Percentiles rank a stretch among this genome's conserved stretches.
These are phyloP conservation scores for Phlyctochytrium planicorne DNA, from an alignment of 192 early-diverging fungal species.

Conservation along the genomic window DNA sequence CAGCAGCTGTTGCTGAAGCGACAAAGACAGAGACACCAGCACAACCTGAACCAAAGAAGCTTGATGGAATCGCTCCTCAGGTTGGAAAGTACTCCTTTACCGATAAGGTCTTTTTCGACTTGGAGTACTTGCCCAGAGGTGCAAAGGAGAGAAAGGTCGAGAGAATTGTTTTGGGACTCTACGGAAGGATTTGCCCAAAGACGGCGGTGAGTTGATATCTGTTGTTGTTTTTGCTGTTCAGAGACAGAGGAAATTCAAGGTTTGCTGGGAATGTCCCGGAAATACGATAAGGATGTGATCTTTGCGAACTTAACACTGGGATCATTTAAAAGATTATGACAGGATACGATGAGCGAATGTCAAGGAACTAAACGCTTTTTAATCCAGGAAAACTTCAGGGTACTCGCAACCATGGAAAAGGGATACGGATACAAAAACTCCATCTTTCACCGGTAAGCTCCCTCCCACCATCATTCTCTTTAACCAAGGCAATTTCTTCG, in stretches of 20 bases:
- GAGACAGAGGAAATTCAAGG: too few relatives aligned
- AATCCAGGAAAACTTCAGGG: conserved; percentile 46
- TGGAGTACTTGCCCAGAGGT: conserved; percentile 67
- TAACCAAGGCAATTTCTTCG: too few relatives aligned
- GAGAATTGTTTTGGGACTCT: conserved; percentile 70
- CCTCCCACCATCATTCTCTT: too few relatives aligned
- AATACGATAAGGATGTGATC: too few relatives aligned
- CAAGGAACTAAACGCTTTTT: too few relatives aligned
- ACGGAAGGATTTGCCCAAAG: conserved; percentile 59
- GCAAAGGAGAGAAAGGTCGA: conserved; percentile 41
- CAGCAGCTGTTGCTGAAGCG: background rate
- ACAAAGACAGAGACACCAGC: background rate
- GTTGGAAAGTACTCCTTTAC: conserved; percentile 27
- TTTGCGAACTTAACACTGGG: background rate
- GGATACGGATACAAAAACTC: conserved; percentile 74
- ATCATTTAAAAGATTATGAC: too few relatives aligned
- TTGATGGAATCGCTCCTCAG: too few relatives aligned
- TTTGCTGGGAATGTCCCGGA: too few relatives aligned
- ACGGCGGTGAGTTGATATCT: conserved; percentile 17
- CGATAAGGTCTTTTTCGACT: conserved; percentile 80
- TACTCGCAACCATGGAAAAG: conserved; percentile 49
- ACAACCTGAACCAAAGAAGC: too few relatives aligned
- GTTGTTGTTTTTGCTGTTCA: background rate
- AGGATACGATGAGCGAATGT: too few relatives aligned
- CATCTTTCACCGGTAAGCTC: conserved; percentile 79